phyloP scores from a whole-genome alignment of 2,329 filamentous ascomycete genomes.

The Chaetomium globosum region DNA sequence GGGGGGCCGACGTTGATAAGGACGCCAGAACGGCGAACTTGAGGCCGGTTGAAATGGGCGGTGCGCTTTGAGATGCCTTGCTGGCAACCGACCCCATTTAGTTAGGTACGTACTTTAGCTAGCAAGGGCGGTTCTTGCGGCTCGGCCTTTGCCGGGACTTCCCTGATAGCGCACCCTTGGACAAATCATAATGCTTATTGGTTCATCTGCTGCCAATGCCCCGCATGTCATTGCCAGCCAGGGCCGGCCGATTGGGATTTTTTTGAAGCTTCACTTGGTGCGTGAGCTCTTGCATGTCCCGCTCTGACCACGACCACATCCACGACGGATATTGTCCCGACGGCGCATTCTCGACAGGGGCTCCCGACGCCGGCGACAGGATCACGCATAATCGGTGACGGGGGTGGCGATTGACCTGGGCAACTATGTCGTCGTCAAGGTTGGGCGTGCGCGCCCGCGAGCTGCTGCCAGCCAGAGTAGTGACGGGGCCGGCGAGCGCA shows the following conservation, averaged over 20 bases:
- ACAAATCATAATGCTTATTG: slow-evolving; percentile 4
- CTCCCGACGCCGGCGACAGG: slow-evolving; percentile 2
- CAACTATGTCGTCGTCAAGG: slow-evolving; percentile 27
- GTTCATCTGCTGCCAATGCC: not conserved
- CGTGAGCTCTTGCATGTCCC: not conserved
- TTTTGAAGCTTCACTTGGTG: slow-evolving; percentile 19
- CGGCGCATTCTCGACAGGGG: slow-evolving; percentile 17
- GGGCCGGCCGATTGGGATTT: slow-evolving; percentile 14
- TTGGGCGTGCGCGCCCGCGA: slow-evolving; percentile 27
- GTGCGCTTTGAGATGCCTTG: slow-evolving; percentile 3
- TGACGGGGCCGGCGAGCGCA: slow-evolving; percentile 19
- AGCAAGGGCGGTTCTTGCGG: slow-evolving; percentile 9
- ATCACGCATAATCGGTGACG: not conserved
- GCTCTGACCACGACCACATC: slow-evolving; percentile 1
- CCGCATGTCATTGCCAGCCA: slow-evolving; percentile 8
- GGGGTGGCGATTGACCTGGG: not conserved
- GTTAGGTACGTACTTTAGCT: too few relatives aligned
- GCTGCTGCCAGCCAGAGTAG: slow-evolving; percentile 18
- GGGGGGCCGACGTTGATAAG: not conserved
- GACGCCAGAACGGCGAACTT: slow-evolving; percentile 1
- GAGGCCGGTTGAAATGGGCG: slow-evolving; percentile 18
- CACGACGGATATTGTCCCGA: not conserved
- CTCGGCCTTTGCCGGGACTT: slow-evolving; percentile 7
- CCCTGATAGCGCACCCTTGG: slow-evolving; percentile 1
- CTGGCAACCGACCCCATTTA: not conserved